Conservation (phyloP, 805 yeast genomes). For the Ogataea saltuana region DNA sequence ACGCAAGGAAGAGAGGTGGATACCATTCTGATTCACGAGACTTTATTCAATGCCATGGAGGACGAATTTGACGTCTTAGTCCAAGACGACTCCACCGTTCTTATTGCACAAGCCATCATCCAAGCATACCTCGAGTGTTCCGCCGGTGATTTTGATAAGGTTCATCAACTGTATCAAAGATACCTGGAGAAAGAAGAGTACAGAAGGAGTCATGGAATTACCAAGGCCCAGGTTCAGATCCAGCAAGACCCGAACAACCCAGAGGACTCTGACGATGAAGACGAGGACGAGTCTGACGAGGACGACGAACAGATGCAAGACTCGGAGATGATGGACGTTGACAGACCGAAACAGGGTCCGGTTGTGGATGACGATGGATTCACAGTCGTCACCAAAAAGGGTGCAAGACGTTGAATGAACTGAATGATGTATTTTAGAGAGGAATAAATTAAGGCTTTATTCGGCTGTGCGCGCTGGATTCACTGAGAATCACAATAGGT, state of each 20-base stretch:
- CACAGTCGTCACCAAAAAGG: constrained; percentile 77
- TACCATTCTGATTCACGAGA: constrained; percentile 76
- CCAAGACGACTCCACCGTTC: constrained; percentile 85
- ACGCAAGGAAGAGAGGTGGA: constrained; percentile 64
- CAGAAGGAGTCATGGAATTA: constrained; percentile 28
- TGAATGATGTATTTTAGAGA: too few relatives aligned
- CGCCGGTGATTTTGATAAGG: constrained; percentile 48
- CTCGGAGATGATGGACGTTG: constrained; percentile 39
- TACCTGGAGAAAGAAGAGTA: constrained; percentile 58
- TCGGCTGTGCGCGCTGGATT: not conserved
- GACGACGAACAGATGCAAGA: too few relatives aligned
- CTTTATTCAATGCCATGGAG: constrained; percentile 83
- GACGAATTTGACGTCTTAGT: constrained; percentile 91
- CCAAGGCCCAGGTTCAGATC: constrained; percentile 44
- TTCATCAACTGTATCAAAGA: constrained; percentile 58
- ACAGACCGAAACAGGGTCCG: too few relatives aligned
- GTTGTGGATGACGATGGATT: constrained; percentile 93
- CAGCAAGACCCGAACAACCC: constrained; percentile 66
- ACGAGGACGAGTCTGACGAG: constrained; percentile 43
- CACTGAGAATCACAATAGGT: too few relatives aligned
- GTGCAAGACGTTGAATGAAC: constrained; percentile 46
- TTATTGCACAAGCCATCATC: constrained; percentile 67
- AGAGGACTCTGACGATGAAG: constrained; percentile 50
- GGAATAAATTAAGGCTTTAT: too few relatives aligned
- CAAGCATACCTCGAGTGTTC: constrained; percentile 66